Base-by-base conservation (phyloP, 192 early-diverging fungal genomes). In the Cladochytrium replicatum region DNA sequence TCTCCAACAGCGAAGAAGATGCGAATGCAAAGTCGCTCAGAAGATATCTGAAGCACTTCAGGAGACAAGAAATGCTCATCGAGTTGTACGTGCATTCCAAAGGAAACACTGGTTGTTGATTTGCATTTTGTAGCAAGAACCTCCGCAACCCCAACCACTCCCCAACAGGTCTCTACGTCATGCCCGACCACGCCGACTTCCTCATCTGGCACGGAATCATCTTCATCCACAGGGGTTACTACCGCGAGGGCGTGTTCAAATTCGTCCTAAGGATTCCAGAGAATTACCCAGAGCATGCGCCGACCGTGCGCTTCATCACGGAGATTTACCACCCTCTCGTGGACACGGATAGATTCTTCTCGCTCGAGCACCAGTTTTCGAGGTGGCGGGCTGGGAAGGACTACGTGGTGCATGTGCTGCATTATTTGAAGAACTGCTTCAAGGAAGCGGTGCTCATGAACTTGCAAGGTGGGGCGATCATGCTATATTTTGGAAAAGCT, bases 141-240 rank as follows among this genome's bases (percentile, higher is more conserved):
- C 64, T 88, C 48, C 60, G 71, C 48, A 84, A 77, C 40, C 76
- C 80, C 22, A 74, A 79, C n/a, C 86, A 91, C 57, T 91, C 79
- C 50, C 89, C 89, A 25, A 65, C 81, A 6, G 91, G 91, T 21
- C 68, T 92, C 11, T 94, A 94, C 64, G 69, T 94, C 4, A 86
- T 86, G 71, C 91, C 91, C 19, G 67, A 71, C n/a, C 60, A 66
- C 6, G 70, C 78, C 31, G 77, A 79, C 47, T 45, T 31, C 4
- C 34, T 19, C 34, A 2, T 19, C 57, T 93, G 89, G 89, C 77
- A 83, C 53, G 91, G 87, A 0, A 80, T 83, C 4, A 61, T 95
- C 26, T 90, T 93, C 62, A 66, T 95, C 27, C 87, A 91, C 61
- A 81, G 87, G 27, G 91, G 91, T 26, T 93, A 82, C 65, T 95